Evolutionary conservation across 768 basidiomycete genomes (phyloP), one percentile per base, ranked within the genome.

Genomic region (Coprinopsis sp.): DNA sequence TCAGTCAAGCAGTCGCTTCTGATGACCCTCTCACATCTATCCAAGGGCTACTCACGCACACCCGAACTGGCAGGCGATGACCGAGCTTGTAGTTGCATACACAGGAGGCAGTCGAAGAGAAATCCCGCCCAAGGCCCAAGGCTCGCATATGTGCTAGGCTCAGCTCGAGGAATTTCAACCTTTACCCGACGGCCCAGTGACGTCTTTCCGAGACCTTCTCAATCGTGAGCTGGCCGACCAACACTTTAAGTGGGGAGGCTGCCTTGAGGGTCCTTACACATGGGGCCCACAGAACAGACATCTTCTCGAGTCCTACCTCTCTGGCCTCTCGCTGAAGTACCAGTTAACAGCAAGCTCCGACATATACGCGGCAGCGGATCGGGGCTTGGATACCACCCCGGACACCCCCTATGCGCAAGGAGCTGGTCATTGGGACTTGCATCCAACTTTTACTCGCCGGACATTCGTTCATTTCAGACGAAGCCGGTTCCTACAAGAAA

Each of bases 401-500:
- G 13, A 39, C 24, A 38, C 39, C 11, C 7, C 12, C 16, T 23
- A 23, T 16, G 38, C 47, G 22, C 46, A 54, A 33, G 39, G n/a
- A 51, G 13, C 21, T 49, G 33, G 47, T 54, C 7, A 34, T 52
- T 5, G 51, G 54, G 23, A 21, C 51, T 8, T 52, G 54, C 39
- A 54, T 54, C 21, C 54, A 54, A 30, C 44, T 54, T 3, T 40
- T 54, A 25, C 38, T 50, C 12, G 16, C 38, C 21, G 53, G 53
- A 11, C 37, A 28, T 5, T 28, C 41, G 36, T 37, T 45, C 6
- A 46, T n/a, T 31, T 31, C 40, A 16, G 27, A 49, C n/a, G 14
- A 0, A 4, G 45, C 44, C 18, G 47, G 47, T 14, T 12, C 44
- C 12, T 54, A 54, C 31, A 37, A n/a, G 16, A 27, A 16, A 37